Base-by-base conservation (phyloP, 1,139 yeast species). In the Saccharomyces hybrid region DNA sequence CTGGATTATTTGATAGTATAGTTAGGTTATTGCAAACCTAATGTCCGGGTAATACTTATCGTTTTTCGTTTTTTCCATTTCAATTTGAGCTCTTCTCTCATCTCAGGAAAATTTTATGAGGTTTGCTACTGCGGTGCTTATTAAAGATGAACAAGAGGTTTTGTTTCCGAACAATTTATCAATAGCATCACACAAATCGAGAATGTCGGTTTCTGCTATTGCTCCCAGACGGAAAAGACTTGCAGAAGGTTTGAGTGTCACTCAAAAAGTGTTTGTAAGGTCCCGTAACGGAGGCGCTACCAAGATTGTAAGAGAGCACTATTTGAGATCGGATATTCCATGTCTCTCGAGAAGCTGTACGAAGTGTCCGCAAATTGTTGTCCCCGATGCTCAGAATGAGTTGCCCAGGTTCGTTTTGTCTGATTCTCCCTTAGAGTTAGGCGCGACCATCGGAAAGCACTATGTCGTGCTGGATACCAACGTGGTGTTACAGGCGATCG, bases 281-380 rank as follows among this genome's bases (percentile, higher is more conserved):
- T 88, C 97, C 2, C 79, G 93, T 64, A 83, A 86, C 61, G 98
- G 98, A 11, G 85, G 86, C 53, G 97, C 97, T 5, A 79, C 91
- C 47, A 93, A 93, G 69, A 79, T 95, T 46, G 97, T 90, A 25
- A 80, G 98, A 62, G 99, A 95, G 69, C 98, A 91, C 69, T 95
- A 95, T 68, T 75, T 95, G 55, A 79, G 99, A 68, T 82, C 82
- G 54, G 99, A 95, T 70, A 90, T 95, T 55, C 96, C 97, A 19
- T 93, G 99, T 71, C 82, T 86, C 51, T 88, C 97, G 2, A 77
- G 75, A 61, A 75, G 80, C 1, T 95, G 99, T 71, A 68, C 72
- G 11, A 68, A 68, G 47, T 93, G 99, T 71, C 57, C 58, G 26
- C 58, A 63, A 11, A 61, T 67, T 44, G 63, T 66, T 28, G 74